Evolutionary conservation across 768 basidiomycete species (phyloP).

Genomic region (Lactarius hatsudake): DNA sequence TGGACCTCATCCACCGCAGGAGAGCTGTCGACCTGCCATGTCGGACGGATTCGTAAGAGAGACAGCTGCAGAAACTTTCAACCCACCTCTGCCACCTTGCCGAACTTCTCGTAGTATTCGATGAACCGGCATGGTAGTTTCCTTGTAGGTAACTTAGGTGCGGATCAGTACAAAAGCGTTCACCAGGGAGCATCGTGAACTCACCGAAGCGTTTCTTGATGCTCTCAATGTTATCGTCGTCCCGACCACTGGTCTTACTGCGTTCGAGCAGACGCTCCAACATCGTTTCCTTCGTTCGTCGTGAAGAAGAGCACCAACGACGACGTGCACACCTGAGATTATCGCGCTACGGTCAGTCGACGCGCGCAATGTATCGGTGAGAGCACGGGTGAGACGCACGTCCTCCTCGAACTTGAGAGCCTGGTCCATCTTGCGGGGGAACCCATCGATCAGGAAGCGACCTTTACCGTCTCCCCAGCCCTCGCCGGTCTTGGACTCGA

Average conservation of each 20-base stretch:
- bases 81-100: conserved; percentile 78
- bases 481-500: conserved; percentile 44
- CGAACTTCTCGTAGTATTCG: conserved; percentile 62
- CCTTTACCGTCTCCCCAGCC: conserved; percentile 73
- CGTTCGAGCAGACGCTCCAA: conserved; percentile 81
- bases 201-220: conserved; percentile 95
- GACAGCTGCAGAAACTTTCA: not conserved
- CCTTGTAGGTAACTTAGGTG: conserved; percentile 70
- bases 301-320: conserved; percentile 81
- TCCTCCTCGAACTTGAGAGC: conserved; percentile 85
- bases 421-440: conserved; percentile 99
- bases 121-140: conserved; percentile 94
- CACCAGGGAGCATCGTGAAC: conserved; percentile 33
- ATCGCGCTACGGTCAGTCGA: not conserved
- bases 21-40: conserved; percentile 63
- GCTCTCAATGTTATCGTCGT: conserved; percentile 92
- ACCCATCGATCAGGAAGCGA: conserved; percentile 94
- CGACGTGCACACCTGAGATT: conserved; percentile 69
- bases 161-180: not conserved
- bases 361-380: not conserved
- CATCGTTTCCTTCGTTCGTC: conserved; percentile 90
- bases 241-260: conserved; percentile 90
- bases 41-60: conserved; percentile 1
- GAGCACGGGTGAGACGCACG: conserved; percentile 42
- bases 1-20: conserved; percentile 72